Conservation (phyloP, 2,329 filamentous ascomycete genomes). For the Colletotrichum scovillei region DNA sequence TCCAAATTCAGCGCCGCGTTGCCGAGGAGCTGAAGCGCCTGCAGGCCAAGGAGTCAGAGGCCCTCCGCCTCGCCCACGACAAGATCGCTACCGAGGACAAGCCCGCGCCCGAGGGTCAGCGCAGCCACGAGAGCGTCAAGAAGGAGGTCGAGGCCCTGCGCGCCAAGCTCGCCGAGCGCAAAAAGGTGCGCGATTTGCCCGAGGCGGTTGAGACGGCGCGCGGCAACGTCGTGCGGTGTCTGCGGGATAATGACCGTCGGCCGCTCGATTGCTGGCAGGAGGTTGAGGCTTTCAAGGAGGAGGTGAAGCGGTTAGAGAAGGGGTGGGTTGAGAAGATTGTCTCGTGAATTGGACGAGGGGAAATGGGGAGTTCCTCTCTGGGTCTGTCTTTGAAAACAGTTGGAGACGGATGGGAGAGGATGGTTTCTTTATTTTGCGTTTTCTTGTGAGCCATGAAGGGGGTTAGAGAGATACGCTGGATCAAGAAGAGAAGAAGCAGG, state of each 20-base stretch:
- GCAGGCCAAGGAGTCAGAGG: constrained; percentile 75
- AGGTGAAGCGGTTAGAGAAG: constrained; percentile 88
- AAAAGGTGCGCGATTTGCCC: constrained; percentile 76
- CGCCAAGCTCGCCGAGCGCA: constrained; percentile 69
- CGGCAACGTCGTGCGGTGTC: constrained; percentile 80
- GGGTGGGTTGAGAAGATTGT: constrained; percentile 88
- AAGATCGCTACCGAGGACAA: constrained; percentile 62
- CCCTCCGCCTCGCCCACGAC: constrained; percentile 76
- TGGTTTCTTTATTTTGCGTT: constrained; percentile 24
- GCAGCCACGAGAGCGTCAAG: constrained; percentile 61
- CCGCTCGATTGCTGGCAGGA: constrained; percentile 96
- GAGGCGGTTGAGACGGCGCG: constrained; percentile 80
- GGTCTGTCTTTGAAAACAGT: background rate
- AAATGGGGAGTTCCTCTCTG: background rate
- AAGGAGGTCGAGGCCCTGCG: constrained; percentile 70
- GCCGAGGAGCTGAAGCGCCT: constrained; percentile 86
- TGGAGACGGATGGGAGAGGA: background rate
- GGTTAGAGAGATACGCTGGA: background rate
- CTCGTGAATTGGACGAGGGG: constrained; percentile 44
- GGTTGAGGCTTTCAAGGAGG: constrained; percentile 89
- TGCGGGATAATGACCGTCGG: constrained; percentile 85
- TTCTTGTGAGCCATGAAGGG: constrained; percentile 15
- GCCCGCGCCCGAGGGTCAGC: constrained; percentile 40
- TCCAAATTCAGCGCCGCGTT: constrained; percentile 89
- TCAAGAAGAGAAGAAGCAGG: background rate